Evolutionary conservation across 2,329 filamentous ascomycete genomes (phyloP).

Genomic region (Chaetomium strumarium): DNA sequence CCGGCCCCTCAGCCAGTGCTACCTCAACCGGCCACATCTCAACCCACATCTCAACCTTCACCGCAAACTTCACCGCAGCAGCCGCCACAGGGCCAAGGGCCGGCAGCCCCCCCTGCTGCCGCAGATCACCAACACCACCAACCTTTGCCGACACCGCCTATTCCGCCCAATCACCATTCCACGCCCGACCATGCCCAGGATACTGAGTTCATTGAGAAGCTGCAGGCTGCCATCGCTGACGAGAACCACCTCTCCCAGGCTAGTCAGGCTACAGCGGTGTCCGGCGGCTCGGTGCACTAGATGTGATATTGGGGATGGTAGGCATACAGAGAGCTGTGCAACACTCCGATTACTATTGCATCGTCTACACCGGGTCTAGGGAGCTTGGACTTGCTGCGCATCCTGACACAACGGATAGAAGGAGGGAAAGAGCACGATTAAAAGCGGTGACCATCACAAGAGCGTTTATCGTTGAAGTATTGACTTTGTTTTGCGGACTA

Average conservation of each 20-base stretch:
- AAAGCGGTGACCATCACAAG: no score
- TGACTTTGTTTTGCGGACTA: no score
- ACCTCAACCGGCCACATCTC: background rate
- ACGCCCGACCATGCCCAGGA: conserved; percentile 18
- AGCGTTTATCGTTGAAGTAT: no score
- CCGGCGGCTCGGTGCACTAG: background rate
- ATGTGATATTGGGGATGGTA: background rate
- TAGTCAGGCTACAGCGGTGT: background rate
- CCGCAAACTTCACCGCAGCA: background rate
- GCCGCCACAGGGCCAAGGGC: background rate
- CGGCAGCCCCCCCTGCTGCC: background rate
- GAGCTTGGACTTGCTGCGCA: no score
- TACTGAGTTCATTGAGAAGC: conserved; percentile 9
- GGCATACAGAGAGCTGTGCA: no score
- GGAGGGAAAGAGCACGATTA: no score
- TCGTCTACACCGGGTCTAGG: no score
- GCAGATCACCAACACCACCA: background rate
- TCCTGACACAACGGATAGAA: no score
- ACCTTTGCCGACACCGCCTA: conserved; percentile 11
- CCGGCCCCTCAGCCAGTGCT: background rate
- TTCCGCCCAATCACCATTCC: conserved; percentile 20
- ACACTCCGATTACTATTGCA: no score
- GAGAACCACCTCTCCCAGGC: background rate
- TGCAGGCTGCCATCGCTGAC: conserved; percentile 16
- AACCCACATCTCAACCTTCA: background rate